Evolutionary conservation across 306 rosid genomes (phyloP), one percentile per base, ranked within the genome.

Genomic region (Rosa rugosa): DNA sequence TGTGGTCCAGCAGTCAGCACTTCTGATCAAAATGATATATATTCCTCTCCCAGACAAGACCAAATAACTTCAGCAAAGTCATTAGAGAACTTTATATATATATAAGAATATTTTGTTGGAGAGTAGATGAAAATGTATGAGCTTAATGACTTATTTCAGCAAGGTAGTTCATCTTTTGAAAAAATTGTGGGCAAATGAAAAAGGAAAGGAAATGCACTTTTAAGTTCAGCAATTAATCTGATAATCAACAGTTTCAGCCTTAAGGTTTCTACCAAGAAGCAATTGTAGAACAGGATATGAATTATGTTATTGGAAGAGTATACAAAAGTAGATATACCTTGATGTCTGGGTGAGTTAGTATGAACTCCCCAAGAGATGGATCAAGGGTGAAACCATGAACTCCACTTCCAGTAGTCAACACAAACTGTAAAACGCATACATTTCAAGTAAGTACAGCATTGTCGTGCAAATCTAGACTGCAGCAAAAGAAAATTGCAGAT

Each of bases 311-410:
- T 6, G 7, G 13, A 41, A 22, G 40, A 40, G 8, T 41, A 38
- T 34, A 6, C 4, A 38, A 41, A 38, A 13, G 62, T 34, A 47
- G 78, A 46, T 31, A 50, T 86, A 95, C 99, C 98, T 92, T 89
- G 80, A 95, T 90, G 79, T 90, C 88, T 63, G 98, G 98, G 88
- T 95, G 98, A 75, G 97, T 95, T 69, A 95, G 85, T 80, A 95
- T 95, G 89, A 95, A 95, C 85, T 92, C 99, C 49, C 98, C 97
- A 72, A 92, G 99, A 79, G 97, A 95, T 64, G 99, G 99, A 80
- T 92, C 99, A 66, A 95, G 97, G 20, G 98, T 92, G 90, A 92
- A 95, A 70, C 99, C 98, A 80, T 92, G 83, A 63, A 89, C 98
- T 73, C 99, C 99, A 65, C 53, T 50, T 72, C 99, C 99, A 53